Evolutionary conservation across 192 early-diverging fungal species (phyloP), one percentile per base, ranked within the genome.

Genomic region (Mortierella alpina): DNA sequence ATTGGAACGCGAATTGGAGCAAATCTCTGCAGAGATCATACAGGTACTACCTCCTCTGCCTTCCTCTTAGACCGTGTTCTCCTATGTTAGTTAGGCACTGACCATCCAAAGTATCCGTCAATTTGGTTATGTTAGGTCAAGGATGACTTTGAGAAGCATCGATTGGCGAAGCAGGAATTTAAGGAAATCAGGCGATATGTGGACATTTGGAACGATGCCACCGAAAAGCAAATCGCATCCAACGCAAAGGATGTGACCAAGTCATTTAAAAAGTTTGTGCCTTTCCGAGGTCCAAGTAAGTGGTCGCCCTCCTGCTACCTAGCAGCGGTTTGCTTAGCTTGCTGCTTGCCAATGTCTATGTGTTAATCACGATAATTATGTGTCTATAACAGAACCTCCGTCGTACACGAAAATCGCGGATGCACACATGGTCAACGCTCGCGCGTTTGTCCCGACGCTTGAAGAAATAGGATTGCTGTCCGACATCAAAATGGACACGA

Each of bases 181-280:
- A 80, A 80, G 54, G 77, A 80, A 23, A 23, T 72, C 13, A 58
- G 68, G 41, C 77, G 77, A 6, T 80, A 80, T 59, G 66, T 80
- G 8, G 77, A 80, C 46, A 72, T 80, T 39, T 80, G 77, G 77
- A 80, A 80, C 49, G 77, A 80, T 14, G 54, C 77, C 4, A 66
- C 72, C 13, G 77, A 80, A n/a, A 80, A 80, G 57, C 77, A 80
- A 42, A 39, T 80, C n/a, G 77, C 77, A 5, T 68, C 77, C 15
- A 80, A 72, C 18, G 49, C 77, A 44, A 76, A 76, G 61, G 74
- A 69, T 53, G 62, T 69, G 4, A 58, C 64, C 2, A 80, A 80
- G 23, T 63, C 77, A 0, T 53, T 80, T 22, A 80, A 80, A 20
- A 80, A 80, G 20, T 72, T 80, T 58, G 77, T 80, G 13, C 76